Conservation (phyloP, 2,329 filamentous ascomycete species). For the Fusarium nelsonii region DNA sequence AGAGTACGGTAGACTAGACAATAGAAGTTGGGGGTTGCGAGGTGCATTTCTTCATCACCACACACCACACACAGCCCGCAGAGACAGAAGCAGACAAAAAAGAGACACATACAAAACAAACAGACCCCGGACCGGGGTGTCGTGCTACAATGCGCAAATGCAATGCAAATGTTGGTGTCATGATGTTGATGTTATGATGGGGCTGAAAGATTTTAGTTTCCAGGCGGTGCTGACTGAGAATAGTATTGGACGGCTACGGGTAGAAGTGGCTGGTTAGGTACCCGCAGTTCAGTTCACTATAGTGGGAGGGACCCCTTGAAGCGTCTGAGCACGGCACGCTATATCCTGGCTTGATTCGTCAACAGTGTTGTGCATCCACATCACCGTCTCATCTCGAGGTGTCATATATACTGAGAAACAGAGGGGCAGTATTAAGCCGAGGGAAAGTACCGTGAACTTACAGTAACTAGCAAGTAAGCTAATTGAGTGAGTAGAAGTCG, state of each 20-base stretch:
- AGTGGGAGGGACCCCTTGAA: not conserved
- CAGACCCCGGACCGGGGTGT: not conserved
- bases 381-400: constrained; percentile 16
- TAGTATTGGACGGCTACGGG: not conserved
- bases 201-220: not conserved
- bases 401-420: constrained; percentile 36
- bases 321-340: constrained; percentile 10
- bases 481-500: not conserved
- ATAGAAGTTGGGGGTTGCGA: not conserved
- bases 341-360: constrained; percentile 25
- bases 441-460: not conserved
- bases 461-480: no score
- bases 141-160: not conserved
- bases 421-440: not conserved
- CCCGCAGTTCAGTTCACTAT: not conserved
- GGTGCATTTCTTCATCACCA: not conserved
- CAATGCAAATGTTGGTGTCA: constrained; percentile 30
- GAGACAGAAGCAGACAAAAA: not conserved
- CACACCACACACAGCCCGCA: constrained; percentile 1
- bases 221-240: not conserved
- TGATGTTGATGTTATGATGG: constrained; percentile 15
- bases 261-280: constrained; percentile 7
- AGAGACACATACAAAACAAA: not conserved
- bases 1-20: not conserved
- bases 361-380: constrained; percentile 10